Evolutionary conservation across 768 basidiomycete genomes (phyloP).

Genomic region (Boletus huronensis): DNA sequence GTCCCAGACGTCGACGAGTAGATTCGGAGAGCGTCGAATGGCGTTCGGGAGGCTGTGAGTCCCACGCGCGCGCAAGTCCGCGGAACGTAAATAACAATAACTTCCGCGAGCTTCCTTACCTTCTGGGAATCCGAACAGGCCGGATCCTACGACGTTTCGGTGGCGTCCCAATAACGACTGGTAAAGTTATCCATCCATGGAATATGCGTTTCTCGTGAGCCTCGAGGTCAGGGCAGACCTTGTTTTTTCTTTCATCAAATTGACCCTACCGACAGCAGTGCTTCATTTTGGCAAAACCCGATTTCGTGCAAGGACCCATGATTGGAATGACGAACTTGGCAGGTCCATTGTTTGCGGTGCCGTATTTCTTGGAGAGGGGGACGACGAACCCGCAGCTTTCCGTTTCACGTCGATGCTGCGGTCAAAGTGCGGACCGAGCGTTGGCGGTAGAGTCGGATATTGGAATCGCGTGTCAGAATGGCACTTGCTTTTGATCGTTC

Average conservation of each 20-base stretch:
- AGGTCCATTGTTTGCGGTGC: not conserved
- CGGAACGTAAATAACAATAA: not conserved
- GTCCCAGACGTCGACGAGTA: not conserved
- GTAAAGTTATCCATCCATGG: not conserved
- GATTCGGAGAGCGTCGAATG: not conserved
- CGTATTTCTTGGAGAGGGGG: not conserved
- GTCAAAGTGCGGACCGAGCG: not conserved
- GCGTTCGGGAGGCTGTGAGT: not conserved
- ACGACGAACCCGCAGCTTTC: not conserved
- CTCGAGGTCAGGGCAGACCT: not conserved
- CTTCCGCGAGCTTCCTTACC: not conserved
- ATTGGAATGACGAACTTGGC: not conserved
- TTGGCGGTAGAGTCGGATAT: not conserved
- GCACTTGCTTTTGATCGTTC: not conserved
- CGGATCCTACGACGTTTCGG: not conserved
- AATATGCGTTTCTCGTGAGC: not conserved
- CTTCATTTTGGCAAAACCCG: not conserved
- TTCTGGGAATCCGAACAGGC: not conserved
- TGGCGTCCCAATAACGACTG: not conserved
- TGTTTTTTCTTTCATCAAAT: not conserved
- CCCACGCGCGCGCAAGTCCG: not conserved
- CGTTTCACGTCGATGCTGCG: constrained; percentile 2
- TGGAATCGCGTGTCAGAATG: not conserved
- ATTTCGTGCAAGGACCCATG: not conserved
- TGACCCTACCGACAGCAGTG: not conserved